Evolutionary conservation across 2,329 filamentous ascomycete species (phyloP), one percentile per base, ranked within the genome.

Genomic region (Penicillium sp.): DNA sequence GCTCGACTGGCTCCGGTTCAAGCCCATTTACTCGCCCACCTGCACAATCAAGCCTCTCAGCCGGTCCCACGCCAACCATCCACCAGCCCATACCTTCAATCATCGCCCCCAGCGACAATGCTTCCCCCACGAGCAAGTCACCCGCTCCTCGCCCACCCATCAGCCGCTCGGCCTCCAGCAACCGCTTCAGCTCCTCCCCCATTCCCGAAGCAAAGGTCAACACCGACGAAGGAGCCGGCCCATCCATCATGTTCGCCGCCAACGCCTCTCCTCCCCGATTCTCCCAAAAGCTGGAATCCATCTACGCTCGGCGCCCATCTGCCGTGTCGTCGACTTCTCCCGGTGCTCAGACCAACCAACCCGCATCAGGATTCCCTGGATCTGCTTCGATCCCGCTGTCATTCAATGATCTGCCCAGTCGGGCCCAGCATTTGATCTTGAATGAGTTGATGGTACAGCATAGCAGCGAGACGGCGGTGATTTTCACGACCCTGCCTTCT

Each of bases 391-490:
- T 92, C 3, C 85, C 91, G 0, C 80, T 96, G 2, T 92, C 88
- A 2, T 96, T 96, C 80, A 96, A 96, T 69, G 91, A 96, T 70
- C 80, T 96, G 4, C 92, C 92, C 0, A 91, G 89, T 69, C 87
- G 91, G 16, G 92, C 92, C 1, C 92, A 96, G 73, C 91, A 96
- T 75, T 78, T 96, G 38, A 93, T 96, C 30, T 78, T 96, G 16
- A 96, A 96, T 73, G 92, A 96, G 74, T 79, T 96, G 65, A 93
- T 96, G 80, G 82, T 84, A 3, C 82, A 83, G 60, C 81, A 92
- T 63, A 91, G 89, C 66, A 75, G 75, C 42, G 83, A 90, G 22
- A 92, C 92, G 1, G 91, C 91, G 0, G 91, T 96, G 0, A 77
- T 95, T 16, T 89, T 96, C 68, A 96, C 90, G 1, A 96, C 93